Evolutionary conservation across 306 rosid genomes (phyloP).

Genomic region (Medicago ruthenica): DNA sequence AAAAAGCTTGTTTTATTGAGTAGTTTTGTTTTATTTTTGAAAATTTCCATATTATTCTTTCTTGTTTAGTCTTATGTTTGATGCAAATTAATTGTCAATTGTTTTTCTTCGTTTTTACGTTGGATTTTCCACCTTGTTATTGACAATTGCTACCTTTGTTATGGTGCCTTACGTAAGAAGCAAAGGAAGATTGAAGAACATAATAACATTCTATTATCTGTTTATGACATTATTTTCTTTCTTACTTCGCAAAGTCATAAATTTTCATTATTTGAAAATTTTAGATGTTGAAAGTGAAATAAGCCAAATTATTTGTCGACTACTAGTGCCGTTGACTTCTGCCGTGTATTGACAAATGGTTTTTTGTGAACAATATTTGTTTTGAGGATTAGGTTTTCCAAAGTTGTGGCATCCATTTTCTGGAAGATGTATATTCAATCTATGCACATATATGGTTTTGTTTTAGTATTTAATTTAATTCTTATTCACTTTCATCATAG

Average conservation of each 20-base stretch:
- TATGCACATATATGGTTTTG: too few relatives aligned
- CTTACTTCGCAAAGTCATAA: constrained; percentile 15
- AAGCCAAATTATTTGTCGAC: constrained; percentile 38
- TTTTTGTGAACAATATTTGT: not conserved
- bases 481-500: too few relatives aligned
- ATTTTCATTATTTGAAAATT: constrained; percentile 36
- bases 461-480: too few relatives aligned
- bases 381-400: constrained; percentile 24
- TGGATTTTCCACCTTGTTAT: constrained; percentile 10
- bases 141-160: constrained; percentile 33
- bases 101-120: not conserved
- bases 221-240: constrained; percentile 21
- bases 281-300: constrained; percentile 31
- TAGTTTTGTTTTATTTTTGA: not conserved
- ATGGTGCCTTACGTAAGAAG: constrained; percentile 26
- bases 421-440: not conserved
- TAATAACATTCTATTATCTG: not conserved
- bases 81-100: constrained; percentile 16
- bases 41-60: not conserved
- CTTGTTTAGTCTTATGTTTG: not conserved
- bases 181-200: constrained; percentile 30
- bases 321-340: constrained; percentile 40
- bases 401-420: constrained; percentile 14
- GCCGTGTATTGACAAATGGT: constrained; percentile 34
- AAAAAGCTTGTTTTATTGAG: not conserved